A percentile compares a stretch with the other conserved stretches of the same genome.
phyloP scores from a whole-genome alignment of 495 filamentous ascomycete genomes.

The Trichoderma virens region DNA sequence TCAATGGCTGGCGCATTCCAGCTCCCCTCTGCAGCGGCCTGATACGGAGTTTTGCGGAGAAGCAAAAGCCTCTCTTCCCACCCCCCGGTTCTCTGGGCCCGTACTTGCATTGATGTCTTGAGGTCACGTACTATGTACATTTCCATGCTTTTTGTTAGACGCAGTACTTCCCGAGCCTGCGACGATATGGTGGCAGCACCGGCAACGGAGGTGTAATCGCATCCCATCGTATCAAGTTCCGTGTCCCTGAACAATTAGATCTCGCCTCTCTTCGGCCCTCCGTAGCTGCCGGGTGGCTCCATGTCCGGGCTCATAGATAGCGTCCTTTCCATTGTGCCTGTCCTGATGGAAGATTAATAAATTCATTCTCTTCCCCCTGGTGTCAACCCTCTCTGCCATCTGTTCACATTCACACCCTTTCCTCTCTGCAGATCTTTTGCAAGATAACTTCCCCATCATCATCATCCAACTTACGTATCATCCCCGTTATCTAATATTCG shows the following conservation, averaged over 20 bases:
- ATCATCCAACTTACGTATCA: no score
- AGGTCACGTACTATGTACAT: no score
- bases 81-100: no score
- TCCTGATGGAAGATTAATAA: not conserved
- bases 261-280: constrained; percentile 6
- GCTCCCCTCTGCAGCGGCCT: not conserved
- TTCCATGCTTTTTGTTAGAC: not conserved
- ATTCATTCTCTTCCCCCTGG: not conserved
- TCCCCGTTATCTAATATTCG: no score
- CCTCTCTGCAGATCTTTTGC: no score
- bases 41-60: constrained; percentile 1
- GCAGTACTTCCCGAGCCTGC: not conserved
- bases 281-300: constrained; percentile 4
- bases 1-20: not conserved
- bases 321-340: not conserved
- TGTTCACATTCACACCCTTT: no score
- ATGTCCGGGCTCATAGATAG: not conserved
- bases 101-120: no score
- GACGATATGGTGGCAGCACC: not conserved
- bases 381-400: not conserved
- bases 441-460: no score
- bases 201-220: not conserved
- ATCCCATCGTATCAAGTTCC: not conserved
- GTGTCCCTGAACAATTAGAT: not conserved
- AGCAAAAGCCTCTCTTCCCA: not conserved